A percentile compares a stretch with the other conserved stretches of the same genome.
These are phyloP conservation scores for Sonneratia caseolaris DNA, from an alignment of 345 rosid species.

Conservation along the genomic window DNA sequence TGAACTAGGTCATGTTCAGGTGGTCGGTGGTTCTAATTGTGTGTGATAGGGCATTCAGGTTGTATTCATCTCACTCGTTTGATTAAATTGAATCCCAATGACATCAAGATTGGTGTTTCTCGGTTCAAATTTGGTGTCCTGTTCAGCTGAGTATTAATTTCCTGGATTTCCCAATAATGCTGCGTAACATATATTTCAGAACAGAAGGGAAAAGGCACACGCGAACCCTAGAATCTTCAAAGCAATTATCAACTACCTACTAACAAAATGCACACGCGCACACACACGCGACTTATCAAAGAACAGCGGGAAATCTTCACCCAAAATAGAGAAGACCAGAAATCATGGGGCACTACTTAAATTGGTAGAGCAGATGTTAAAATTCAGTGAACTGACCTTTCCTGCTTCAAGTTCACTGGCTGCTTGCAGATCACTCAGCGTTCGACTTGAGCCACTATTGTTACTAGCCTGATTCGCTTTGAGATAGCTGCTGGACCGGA, in stretches of 20 bases:
- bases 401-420: constrained; percentile 24
- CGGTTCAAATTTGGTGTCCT: not conserved
- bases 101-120: too few species aligned
- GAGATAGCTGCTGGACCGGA: constrained; percentile 47
- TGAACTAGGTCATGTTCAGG: not conserved
- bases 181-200: too few species aligned
- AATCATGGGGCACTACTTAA: not conserved
- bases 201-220: too few species aligned
- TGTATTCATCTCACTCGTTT: not conserved
- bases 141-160: too few species aligned
- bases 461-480: constrained; percentile 26
- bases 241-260: too few species aligned
- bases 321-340: not conserved
- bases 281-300: not conserved
- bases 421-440: constrained; percentile 25
- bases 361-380: not conserved
- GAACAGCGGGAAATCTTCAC: not conserved
- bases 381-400: constrained; percentile 23
- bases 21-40: not conserved
- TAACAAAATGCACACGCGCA: not conserved
- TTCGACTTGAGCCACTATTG: constrained; percentile 12
- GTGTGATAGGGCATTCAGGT: not conserved
- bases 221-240: too few species aligned
- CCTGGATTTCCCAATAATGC: too few species aligned
- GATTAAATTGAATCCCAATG: not conserved